Percentiles rank a stretch among this genome's conserved stretches.
Evolutionary conservation across 2,329 filamentous ascomycete species (phyloP).

Genomic region (Leptographium flavum): DNA sequence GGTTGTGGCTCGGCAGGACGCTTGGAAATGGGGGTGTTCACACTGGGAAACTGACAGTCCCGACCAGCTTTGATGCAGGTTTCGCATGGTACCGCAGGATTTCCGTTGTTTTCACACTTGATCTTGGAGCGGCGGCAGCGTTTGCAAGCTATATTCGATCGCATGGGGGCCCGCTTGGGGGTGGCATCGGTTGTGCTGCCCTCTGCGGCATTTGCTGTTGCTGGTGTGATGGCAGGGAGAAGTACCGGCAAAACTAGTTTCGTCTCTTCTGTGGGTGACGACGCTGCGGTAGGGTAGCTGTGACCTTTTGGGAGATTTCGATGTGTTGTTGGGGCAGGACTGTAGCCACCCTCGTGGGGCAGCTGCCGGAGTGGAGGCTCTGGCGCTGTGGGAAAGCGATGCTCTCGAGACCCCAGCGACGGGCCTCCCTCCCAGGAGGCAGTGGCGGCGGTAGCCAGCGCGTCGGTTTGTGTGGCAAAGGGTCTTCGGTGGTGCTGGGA

Average conservation of each 20-base stretch:
- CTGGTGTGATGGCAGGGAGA: not conserved
- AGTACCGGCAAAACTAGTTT: not conserved
- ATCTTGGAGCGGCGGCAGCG: constrained; percentile 70
- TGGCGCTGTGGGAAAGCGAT: not conserved
- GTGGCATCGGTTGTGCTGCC: constrained; percentile 21
- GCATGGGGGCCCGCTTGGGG: constrained; percentile 38
- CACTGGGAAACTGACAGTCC: constrained; percentile 54
- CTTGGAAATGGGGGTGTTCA: not conserved
- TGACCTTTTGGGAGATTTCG: not conserved
- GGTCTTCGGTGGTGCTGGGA: not conserved
- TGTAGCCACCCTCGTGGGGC: not conserved
- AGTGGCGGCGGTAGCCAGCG: not conserved
- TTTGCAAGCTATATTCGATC: constrained; percentile 67
- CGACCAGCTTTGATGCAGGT: constrained; percentile 58
- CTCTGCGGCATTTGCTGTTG: constrained; percentile 21
- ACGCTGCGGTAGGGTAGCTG: not conserved
- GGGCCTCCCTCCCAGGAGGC: not conserved
- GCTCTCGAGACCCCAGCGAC: not conserved
- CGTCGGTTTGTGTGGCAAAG: not conserved
- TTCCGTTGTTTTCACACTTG: constrained; percentile 70
- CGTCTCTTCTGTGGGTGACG: not conserved
- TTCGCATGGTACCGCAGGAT: constrained; percentile 51
- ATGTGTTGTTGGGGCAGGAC: not conserved
- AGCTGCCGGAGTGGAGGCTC: not conserved
- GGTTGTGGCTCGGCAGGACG: not conserved